Base-by-base conservation (phyloP, 164 flowering plant species). In the Nymphaea thermarum region DNA sequence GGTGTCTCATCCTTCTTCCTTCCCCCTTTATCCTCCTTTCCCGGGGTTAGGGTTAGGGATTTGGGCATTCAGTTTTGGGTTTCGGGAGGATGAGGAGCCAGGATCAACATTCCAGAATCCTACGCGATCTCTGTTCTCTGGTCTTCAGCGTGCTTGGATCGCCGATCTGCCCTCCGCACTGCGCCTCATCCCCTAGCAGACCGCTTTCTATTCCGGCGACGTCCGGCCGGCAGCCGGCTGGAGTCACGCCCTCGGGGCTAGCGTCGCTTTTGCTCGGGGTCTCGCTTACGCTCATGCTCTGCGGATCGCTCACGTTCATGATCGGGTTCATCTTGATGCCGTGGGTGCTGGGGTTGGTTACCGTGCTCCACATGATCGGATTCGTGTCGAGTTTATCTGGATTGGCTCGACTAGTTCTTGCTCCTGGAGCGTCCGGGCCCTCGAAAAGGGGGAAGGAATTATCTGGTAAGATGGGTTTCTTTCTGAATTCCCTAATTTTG, bases 301-400 rank as follows among this genome's bases (percentile, higher is more conserved):
- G 96, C 68, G 99, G 99, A 65, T 91, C 98, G 43, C 87, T 94
- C 15, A 94, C 99, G 4, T 90, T 94, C 68, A 81, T 94, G 63
- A 83, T 94, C 42, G 99, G 99, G 6, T 88, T 94, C 74, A 66
- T 94, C 55, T 72, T 94, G 84, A 87, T 94, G 96, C 99, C 99
- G 12, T 94, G 99, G 98, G 96, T 94, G 43, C 74, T 94, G 64
- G 95, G 92, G 4, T 69, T 90, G 75, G 77, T 94, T 6, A 77
- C 85, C 83, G 77, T 94, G 14, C 79, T 94, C 63, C 88, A 91
- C 47, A 75, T 90, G 15, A 83, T 83, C 16, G 97, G 93, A 17
- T 66, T 94, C 7, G 82, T 94, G 47, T 86, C 99, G 3, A 71
- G 72, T 66, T 67, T 94, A 0, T 85, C 97, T 0, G 68, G 82